A percentile compares a stretch with the other conserved stretches of the same genome.
phyloP scores from a whole-genome alignment of 2,329 filamentous ascomycete genomes.

The Botrytis cinerea region DNA sequence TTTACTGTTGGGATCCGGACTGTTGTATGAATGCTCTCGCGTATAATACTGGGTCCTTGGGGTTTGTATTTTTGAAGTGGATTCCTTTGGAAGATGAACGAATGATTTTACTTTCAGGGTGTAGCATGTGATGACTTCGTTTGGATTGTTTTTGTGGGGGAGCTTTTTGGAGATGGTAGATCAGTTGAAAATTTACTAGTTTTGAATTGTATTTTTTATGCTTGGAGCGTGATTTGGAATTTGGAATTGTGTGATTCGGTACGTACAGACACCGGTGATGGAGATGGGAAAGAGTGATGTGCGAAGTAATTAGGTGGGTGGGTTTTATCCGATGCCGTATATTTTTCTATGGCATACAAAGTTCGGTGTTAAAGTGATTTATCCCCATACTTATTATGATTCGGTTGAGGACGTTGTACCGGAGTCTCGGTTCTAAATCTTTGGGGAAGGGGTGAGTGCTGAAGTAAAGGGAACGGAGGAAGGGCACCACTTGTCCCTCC shows the following conservation, averaged over 20 bases:
- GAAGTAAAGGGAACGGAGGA: not conserved
- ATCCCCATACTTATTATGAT: not conserved
- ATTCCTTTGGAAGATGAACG: not conserved
- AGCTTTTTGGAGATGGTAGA: too few relatives aligned
- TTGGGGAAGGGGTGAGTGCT: not conserved
- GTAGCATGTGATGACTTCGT: not conserved
- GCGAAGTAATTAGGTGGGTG: not conserved
- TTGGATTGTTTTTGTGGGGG: not conserved
- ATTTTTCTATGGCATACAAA: not conserved
- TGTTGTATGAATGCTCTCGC: not conserved
- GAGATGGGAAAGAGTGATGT: not conserved
- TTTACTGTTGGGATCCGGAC: not conserved
- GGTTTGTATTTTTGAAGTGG: not conserved
- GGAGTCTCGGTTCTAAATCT: not conserved
- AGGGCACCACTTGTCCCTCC: not conserved
- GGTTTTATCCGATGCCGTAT: not conserved
- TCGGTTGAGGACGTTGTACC: fast-evolving
- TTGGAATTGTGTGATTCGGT: not conserved
- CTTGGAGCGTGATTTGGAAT: not conserved
- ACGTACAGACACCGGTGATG: not conserved
- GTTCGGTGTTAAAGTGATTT: not conserved
- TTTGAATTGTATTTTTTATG: too few relatives aligned
- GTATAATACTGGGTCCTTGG: not conserved
- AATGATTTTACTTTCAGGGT: not conserved
- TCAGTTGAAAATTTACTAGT: too few relatives aligned